Conservation (phyloP, 306 rosid genomes). For the Casuarina cunninghamiana region DNA sequence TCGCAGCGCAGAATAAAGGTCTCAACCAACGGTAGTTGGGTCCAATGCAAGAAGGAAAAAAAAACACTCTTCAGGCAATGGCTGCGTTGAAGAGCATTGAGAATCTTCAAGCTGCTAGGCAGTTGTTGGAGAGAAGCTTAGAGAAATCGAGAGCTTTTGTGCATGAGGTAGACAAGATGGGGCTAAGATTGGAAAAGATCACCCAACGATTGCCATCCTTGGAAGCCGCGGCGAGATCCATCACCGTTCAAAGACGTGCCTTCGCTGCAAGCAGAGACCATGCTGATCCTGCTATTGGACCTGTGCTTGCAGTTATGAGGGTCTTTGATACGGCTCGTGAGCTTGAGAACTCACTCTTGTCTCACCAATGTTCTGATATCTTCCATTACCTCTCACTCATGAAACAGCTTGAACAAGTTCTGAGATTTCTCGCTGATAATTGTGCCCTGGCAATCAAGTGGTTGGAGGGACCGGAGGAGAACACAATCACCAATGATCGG, state of each 20-base stretch:
- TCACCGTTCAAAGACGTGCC: conserved; percentile 26
- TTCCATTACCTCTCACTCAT: conserved; percentile 42
- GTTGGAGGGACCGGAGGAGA: conserved; percentile 58
- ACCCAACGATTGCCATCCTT: conserved; percentile 41
- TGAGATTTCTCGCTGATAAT: conserved; percentile 66
- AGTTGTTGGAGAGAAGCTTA: conserved; percentile 52
- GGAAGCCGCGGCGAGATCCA: conserved; percentile 43
- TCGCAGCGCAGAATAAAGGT: conserved; percentile 1
- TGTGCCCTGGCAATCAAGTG: conserved; percentile 62
- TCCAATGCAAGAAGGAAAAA: conserved; percentile 11
- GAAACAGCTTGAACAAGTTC: conserved; percentile 68
- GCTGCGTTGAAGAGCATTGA: conserved; percentile 40
- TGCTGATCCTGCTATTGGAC: conserved; percentile 58
- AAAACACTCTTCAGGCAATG: conserved; percentile 32
- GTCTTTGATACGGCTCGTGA: conserved; percentile 54
- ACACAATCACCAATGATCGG: conserved; percentile 32
- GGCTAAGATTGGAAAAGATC: conserved; percentile 49
- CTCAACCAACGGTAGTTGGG: conserved; percentile 19
- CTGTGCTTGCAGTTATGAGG: conserved; percentile 58
- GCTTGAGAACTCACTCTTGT: conserved; percentile 51
- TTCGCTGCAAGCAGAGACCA: conserved; percentile 38
- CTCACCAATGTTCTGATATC: conserved; percentile 46
- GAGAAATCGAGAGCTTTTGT: conserved; percentile 50
- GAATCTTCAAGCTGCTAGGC: conserved; percentile 47
- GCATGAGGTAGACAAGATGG: conserved; percentile 47